Evolutionary conservation across 1,284 basidiomycete genomes (phyloP).

Genomic region (Microbotryum violaceum): DNA sequence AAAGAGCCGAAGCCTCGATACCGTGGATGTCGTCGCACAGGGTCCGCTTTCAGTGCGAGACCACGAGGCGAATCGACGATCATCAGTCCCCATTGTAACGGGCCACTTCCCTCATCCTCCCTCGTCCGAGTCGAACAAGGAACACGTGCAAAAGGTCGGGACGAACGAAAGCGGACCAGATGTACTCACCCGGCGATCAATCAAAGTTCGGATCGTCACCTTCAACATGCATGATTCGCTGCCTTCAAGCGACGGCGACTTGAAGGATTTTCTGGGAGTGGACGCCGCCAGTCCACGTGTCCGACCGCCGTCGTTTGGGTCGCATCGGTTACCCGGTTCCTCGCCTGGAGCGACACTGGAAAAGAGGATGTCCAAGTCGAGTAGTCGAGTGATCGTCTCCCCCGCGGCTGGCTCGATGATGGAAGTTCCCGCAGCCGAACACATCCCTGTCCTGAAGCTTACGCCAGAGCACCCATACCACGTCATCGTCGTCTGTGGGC

Average conservation of each 20-base stretch:
- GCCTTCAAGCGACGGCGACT: constrained; percentile 26
- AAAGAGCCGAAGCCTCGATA: too few species aligned
- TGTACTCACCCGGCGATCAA: not conserved
- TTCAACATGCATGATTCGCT: constrained; percentile 35
- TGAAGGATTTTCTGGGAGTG: constrained; percentile 33
- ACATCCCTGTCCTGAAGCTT: constrained; percentile 21
- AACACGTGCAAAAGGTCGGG: too few species aligned
- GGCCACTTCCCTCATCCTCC: not conserved
- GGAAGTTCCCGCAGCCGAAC: not conserved
- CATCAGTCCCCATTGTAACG: not conserved
- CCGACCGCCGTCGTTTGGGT: not conserved
- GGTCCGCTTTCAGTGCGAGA: not conserved
- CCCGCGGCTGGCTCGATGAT: not conserved
- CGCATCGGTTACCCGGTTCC: not conserved
- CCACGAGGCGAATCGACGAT: constrained; percentile 2
- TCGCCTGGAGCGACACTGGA: too few species aligned
- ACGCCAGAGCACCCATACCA: constrained; percentile 30
- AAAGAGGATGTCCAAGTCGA: not conserved
- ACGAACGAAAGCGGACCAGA: not conserved
- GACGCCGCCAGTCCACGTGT: constrained; percentile 5
- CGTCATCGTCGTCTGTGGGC: constrained; percentile 32
- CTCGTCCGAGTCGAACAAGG: too few species aligned
- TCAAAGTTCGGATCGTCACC: constrained; percentile 31
- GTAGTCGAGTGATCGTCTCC: not conserved
- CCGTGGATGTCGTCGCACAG: too few species aligned